A percentile compares a stretch with the other conserved stretches of the same genome.
phyloP scores from a whole-genome alignment of 139 green algal species.

The Chlorella sp. region DNA sequence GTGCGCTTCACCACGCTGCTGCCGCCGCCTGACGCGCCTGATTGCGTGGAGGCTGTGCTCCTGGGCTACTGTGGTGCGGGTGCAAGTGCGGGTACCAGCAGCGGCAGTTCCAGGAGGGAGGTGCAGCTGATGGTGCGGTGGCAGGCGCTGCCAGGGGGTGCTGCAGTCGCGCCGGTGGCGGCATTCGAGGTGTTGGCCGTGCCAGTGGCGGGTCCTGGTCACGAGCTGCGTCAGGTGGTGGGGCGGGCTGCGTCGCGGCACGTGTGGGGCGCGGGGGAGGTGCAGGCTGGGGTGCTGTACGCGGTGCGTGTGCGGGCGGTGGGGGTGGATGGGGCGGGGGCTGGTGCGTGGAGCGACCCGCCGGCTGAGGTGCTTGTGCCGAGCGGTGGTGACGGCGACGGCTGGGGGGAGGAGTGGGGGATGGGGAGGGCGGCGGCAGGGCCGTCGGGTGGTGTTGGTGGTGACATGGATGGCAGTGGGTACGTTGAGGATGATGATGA shows the following conservation, averaged over 20 bases:
- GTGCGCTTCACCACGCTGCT: conserved; percentile 15
- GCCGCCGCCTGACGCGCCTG: conserved; percentile 23
- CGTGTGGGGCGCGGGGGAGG: not conserved
- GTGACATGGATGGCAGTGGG: too few species aligned
- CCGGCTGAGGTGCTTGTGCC: conserved; percentile 19
- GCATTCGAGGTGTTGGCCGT: not conserved
- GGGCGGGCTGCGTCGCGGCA: conserved; percentile 2
- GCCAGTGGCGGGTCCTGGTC: not conserved
- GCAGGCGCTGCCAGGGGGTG: not conserved
- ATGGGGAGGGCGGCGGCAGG: too few species aligned
- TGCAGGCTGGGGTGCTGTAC: conserved; percentile 30
- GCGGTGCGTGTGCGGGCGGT: conserved; percentile 44
- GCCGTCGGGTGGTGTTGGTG: too few species aligned
- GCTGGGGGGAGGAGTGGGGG: too few species aligned
- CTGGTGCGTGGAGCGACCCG: conserved; percentile 52
- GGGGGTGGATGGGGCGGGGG: conserved; percentile 44
- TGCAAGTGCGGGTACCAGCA: too few species aligned
- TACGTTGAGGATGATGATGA: too few species aligned
- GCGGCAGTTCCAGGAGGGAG: too few species aligned
- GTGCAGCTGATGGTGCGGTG: not conserved
- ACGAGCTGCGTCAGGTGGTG: conserved; percentile 13
- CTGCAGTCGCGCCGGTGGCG: conserved; percentile 6
- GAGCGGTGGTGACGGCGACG: not conserved
- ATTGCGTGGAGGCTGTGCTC: too few species aligned
- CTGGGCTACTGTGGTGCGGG: too few species aligned